These are phyloP conservation scores for Plasmodium berghei DNA, from an alignment of 169 alveolate species.

Conservation along the genomic window DNA sequence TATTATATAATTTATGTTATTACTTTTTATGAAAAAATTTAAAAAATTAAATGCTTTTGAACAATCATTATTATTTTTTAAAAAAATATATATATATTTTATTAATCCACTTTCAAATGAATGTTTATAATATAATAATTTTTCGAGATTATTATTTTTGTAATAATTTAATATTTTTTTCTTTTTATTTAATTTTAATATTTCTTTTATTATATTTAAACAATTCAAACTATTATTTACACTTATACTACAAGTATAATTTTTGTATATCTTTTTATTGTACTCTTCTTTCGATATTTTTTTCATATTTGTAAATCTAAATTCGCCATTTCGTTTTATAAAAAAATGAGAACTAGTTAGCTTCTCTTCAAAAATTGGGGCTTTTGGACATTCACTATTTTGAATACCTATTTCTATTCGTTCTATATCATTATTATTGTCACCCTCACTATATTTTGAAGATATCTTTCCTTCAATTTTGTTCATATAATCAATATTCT, in stretches of 20 bases:
- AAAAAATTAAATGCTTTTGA: slow-evolving; percentile 34
- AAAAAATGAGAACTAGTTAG: slow-evolving; percentile 26
- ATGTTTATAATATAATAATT: slow-evolving; percentile 59
- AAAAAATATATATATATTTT: slow-evolving; percentile 36
- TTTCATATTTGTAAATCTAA: slow-evolving; percentile 23
- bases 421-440: not conserved
- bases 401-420: not conserved
- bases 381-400: not conserved
- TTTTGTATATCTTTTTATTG: slow-evolving; percentile 50
- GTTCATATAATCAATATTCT: not conserved
- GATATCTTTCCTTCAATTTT: not conserved
- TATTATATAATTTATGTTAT: slow-evolving; percentile 59
- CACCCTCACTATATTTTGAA: not conserved
- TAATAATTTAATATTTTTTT: slow-evolving; percentile 22
- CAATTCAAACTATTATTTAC: slow-evolving; percentile 73
- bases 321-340: slow-evolving; percentile 11
- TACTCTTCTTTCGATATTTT: slow-evolving; percentile 29
- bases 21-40: slow-evolving; percentile 23
- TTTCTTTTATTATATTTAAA: slow-evolving; percentile 44
- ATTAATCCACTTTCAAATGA: slow-evolving; percentile 70
- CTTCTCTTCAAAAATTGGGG: not conserved
- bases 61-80: slow-evolving; percentile 34
- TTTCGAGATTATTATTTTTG: slow-evolving; percentile 34
- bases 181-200: slow-evolving; percentile 46
- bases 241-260: slow-evolving; percentile 57